phyloP scores from a whole-genome alignment of 768 basidiomycete species.

The Boletellus ananiceps region DNA sequence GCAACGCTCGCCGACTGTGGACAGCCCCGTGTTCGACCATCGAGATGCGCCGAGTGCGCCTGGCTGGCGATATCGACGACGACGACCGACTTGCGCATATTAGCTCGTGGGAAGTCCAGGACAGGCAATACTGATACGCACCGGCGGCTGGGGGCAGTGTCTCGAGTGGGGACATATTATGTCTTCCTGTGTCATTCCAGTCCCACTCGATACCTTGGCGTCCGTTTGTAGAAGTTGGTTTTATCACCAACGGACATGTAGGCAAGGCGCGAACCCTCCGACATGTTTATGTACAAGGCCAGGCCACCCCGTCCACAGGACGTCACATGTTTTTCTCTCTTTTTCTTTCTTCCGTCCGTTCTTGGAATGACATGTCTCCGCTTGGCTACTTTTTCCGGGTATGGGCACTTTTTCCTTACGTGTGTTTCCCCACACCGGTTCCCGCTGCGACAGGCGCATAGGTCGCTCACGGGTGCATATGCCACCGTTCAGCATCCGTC shows the following conservation, averaged over 20 bases:
- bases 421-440: neutral
- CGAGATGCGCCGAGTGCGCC: too few relatives aligned
- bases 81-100: too few relatives aligned
- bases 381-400: too few relatives aligned
- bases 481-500: neutral
- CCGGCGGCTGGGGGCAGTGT: neutral
- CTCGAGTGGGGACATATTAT: neutral
- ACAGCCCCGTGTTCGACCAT: too few relatives aligned
- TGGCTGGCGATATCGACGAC: too few relatives aligned
- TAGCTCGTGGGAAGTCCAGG: too few relatives aligned
- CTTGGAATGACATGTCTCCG: too few relatives aligned
- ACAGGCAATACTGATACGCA: neutral
- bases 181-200: neutral
- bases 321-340: neutral
- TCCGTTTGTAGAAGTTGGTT: constrained; percentile 1
- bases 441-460: neutral
- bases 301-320: neutral
- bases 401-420: too few relatives aligned
- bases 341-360: neutral
- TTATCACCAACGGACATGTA: neutral
- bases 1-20: too few relatives aligned
- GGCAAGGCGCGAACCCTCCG: neutral
- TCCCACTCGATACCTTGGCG: neutral
- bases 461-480: too few relatives aligned
- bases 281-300: neutral